Base-by-base conservation (phyloP, 2,329 filamentous ascomycete species). In the Cytospora chrysosperma region DNA sequence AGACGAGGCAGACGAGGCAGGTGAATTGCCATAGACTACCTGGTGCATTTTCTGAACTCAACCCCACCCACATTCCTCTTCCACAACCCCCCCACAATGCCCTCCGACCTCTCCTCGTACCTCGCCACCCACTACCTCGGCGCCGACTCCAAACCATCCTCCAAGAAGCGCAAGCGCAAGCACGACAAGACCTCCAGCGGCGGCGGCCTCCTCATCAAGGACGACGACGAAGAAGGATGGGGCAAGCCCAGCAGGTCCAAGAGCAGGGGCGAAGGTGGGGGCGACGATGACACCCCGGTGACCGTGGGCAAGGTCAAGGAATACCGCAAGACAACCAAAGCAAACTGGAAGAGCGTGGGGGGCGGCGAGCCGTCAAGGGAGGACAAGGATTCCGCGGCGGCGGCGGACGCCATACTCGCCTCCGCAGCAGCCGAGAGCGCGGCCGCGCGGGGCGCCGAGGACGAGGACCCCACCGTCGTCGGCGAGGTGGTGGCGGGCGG, bases 41-140 rank as follows among this genome's bases (percentile, higher is more conserved):
- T 21, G 10, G n/a, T 10, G 43, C 40, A 10, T 12, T 8, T n/a
- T 13, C n/a, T 21, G 40, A 21, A n/a, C 17, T 47, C n/a, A 2
- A 5, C 1, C 9, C 4, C 2, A 6, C n/a, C 43, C 7, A 3
- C 13, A 2, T 9, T 13, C 7, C n/a, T 43, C 10, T 8, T 15
- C 43, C 7, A 47, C 24, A 47, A n/a, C 13, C 1, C 43, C 12
- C 9, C 15, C 52, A 67, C 21, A 30, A 86, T 86, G 84, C 77
- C 83, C 51, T 79, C 81, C 65, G 82, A 86, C 69, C 84, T 97
- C 68, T 88, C 92, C 64, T 87, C 88, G 72, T 99, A 98, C 73
- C 86, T 99, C 40, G 93, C 94, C 43, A 89, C 92, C 67, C 95
- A 93, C 75, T 99, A 99, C 75, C 88, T 99, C 56, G 91, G 84